Base-by-base conservation (phyloP, 495 filamentous ascomycete genomes). In the Aspergillus cavernicola region DNA sequence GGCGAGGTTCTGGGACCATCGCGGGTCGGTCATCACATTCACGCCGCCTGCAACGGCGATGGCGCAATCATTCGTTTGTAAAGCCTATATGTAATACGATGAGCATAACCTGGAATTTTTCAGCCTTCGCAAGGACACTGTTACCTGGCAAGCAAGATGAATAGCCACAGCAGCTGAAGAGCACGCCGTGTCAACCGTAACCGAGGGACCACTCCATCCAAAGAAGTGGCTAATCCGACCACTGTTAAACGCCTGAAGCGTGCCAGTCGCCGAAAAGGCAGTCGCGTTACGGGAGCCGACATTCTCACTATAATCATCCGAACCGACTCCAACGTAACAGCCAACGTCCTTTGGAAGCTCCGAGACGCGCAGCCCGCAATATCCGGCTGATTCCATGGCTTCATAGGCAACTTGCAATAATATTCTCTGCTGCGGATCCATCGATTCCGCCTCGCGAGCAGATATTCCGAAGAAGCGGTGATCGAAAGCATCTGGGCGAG, bases 341-440 rank as follows among this genome's bases (percentile, higher is more conserved):
- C 66, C 66, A 5, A 66, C 43, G n/a, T 62, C 48, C 1, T 23
- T 0, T 10, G 37, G 36, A 7, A 36, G 29, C 1, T 42, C 6
- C 4, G 12, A 24, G 6, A 1, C 4, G n/a, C 22, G 47, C 16
- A 50, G 10, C n/a, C 60, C 56, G 49, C 50, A 66, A 31, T 68
- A 70, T 0, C 67, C 67, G 4, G 65, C 60, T 33, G 66, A 64
- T 44, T 78, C 69, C 6, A 75, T 40, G 7, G 72, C 70, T 48
- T 80, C 60, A 43, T 79, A 79, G 1, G 67, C 59, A 0, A 69
- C 60, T 23, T 79, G 66, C 3, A 80, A 66, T 0, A 76, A 26
- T 2, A 77, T 53, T 13, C 77, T 55, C 42, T 77, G 80, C 43
- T 76, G 73, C 0, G 76, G 78, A 26, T 79, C 78, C 69, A 74